Evolutionary conservation across 495 filamentous ascomycete species (phyloP), one percentile per base, ranked within the genome.

Genomic region (Penicillium manginii): DNA sequence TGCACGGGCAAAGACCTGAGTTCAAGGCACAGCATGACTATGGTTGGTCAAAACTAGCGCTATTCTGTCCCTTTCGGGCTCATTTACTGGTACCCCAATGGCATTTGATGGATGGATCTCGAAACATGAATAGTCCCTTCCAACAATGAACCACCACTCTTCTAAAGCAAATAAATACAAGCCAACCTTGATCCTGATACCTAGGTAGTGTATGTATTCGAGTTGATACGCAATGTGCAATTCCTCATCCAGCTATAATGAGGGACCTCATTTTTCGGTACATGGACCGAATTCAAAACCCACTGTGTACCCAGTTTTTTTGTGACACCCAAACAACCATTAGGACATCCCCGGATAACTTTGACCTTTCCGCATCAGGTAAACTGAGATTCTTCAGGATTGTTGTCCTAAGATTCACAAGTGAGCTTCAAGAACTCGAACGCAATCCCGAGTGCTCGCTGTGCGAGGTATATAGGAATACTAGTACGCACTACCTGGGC

Each of bases 281-380:
- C 45, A 47, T 47, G 45, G 21, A 47, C 18, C 22, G 21, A 47
- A 51, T 62, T 50, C n/a, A 42, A 67, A 60, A 35, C 21, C 19
- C 21, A 35, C 48, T 10, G 31, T 33, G 54, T 40, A 43, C 23
- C 19, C 31, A 55, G 43, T 3, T 21, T 21, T 50, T 19, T 51
- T 57, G 66, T 64, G 54, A 33, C 21, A 67, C 66, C 3, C 21
- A 55, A 48, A 8, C 47, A 45, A 10, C 66, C 59, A 69, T 39
- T 67, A 17, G 59, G 58, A 60, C 40, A 40, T 45, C 10, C 11
- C 50, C 57, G 64, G 61, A 19, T 14, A 14, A 26, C 5, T 19
- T 15, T 19, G 40, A 43, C n/a, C 15, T 43, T 43, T 17, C 40
- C 19, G 40, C 17, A 4, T 1, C 40, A 43, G 40, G 8, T 19